phyloP scores from a whole-genome alignment of 352 stramenopile species.

The Salisapilia sapeloensis region DNA sequence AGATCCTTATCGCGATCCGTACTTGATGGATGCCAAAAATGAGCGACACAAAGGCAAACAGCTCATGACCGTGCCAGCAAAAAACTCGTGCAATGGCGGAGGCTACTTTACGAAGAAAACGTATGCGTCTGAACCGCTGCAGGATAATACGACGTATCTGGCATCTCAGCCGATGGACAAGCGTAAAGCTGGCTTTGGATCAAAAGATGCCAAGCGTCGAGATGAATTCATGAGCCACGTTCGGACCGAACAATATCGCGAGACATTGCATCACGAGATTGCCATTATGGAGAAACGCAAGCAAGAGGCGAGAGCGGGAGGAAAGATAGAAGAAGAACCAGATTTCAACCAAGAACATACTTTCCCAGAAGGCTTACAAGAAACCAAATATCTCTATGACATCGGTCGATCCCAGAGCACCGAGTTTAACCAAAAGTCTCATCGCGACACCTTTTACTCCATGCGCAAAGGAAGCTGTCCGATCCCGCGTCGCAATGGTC shows the following conservation, averaged over 20 bases:
- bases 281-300: constrained; percentile 65
- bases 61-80: constrained; percentile 42
- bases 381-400: constrained; percentile 70
- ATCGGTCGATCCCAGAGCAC: constrained; percentile 62
- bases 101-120: constrained; percentile 78
- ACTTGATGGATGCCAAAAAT: constrained; percentile 54
- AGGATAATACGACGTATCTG: constrained; percentile 78
- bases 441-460: constrained; percentile 73
- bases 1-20: constrained; percentile 53
- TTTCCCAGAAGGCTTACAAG: constrained; percentile 51
- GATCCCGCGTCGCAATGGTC: constrained; percentile 63
- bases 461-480: constrained; percentile 60
- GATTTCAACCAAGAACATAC: constrained; percentile 20
- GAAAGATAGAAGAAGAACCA: constrained; percentile 19
- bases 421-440: constrained; percentile 72
- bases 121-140: constrained; percentile 74
- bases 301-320: constrained; percentile 13
- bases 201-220: constrained; percentile 76
- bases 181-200: constrained; percentile 82
- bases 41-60: constrained; percentile 63
- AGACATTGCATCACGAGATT: constrained; percentile 73
- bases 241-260: constrained; percentile 80
- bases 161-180: constrained; percentile 74
- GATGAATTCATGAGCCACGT: constrained; percentile 86
- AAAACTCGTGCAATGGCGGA: constrained; percentile 63